A percentile compares a stretch with the other conserved stretches of the same genome.
Evolutionary conservation across 73 alveolate species (phyloP).

Genomic region (Uronychia binucleata): DNA sequence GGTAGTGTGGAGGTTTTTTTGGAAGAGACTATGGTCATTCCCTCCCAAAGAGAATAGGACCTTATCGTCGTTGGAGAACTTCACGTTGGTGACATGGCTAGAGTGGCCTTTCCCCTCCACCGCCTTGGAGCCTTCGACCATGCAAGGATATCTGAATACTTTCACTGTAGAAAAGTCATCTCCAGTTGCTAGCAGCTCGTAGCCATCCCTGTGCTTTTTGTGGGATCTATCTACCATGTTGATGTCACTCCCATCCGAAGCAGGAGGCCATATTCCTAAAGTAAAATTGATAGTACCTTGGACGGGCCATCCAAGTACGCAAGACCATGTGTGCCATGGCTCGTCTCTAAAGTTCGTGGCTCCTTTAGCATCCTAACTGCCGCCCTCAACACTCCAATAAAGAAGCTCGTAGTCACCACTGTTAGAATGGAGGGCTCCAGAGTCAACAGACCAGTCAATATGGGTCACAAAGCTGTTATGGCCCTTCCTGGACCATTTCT

Average conservation of each 20-base stretch:
- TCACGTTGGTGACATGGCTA: slow-evolving; percentile 88
- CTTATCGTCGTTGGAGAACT: slow-evolving; percentile 85
- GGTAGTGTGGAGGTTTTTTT: slow-evolving; percentile 92
- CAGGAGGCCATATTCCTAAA: slow-evolving; percentile 84
- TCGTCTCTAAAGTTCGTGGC: slow-evolving; percentile 87
- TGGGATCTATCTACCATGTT: slow-evolving; percentile 91
- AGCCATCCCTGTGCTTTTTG: slow-evolving; percentile 64
- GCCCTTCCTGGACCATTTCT: slow-evolving; percentile 60
- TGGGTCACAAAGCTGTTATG: slow-evolving; percentile 85
- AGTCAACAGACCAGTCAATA: slow-evolving; percentile 92
- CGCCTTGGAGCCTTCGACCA: slow-evolving; percentile 72
- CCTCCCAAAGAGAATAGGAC: slow-evolving; percentile 93
- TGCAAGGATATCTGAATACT: slow-evolving; percentile 88
- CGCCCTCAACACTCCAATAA: slow-evolving; percentile 81
- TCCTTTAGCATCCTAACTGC: slow-evolving; percentile 81
- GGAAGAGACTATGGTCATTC: slow-evolving; percentile 93
- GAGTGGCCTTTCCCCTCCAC: slow-evolving; percentile 84
- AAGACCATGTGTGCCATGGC: slow-evolving; percentile 93
- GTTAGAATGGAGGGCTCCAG: slow-evolving; percentile 80
- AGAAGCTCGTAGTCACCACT: slow-evolving; percentile 90
- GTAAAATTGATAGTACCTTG: slow-evolving; percentile 36
- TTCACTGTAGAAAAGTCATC: slow-evolving; percentile 86
- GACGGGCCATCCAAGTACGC: slow-evolving; percentile 96
- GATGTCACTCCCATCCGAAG: slow-evolving; percentile 92
- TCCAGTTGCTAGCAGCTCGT: slow-evolving; percentile 84